These are phyloP conservation scores for Leccinellum albellum DNA, from an alignment of 768 basidiomycete genomes.

Conservation along the genomic window DNA sequence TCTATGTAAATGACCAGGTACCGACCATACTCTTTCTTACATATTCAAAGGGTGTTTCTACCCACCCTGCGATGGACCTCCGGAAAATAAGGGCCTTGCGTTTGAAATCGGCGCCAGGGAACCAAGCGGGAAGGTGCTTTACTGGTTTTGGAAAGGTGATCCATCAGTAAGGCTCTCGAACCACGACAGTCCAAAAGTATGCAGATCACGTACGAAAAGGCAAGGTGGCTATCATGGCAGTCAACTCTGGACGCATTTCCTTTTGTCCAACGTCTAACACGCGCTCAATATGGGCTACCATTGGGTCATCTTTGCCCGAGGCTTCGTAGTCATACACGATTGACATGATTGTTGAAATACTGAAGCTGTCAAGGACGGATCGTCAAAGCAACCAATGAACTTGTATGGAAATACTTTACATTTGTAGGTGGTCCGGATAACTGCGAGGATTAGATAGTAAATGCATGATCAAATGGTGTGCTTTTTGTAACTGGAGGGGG, in stretches of 20 bases:
- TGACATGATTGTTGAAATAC: conserved; percentile 22
- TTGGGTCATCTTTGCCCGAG: conserved; percentile 15
- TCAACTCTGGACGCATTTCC: conserved; percentile 17
- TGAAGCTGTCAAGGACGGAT: conserved; percentile 7
- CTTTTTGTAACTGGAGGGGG: conserved; percentile 33
- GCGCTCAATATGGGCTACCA: conserved; percentile 14
- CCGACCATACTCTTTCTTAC: conserved; percentile 22
- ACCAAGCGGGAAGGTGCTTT: conserved; percentile 18
- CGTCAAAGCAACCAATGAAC: neutral
- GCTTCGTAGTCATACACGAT: conserved; percentile 24
- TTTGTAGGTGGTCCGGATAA: conserved; percentile 19
- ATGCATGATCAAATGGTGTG: conserved; percentile 29
- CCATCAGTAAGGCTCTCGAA: neutral
- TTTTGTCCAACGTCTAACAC: conserved; percentile 4
- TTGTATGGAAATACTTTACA: conserved; percentile 3
- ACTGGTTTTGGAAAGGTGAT: conserved; percentile 5
- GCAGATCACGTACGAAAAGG: conserved; percentile 15
- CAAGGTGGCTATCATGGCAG: conserved; percentile 10
- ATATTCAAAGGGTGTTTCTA: conserved; percentile 22
- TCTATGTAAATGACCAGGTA: neutral
- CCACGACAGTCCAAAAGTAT: neutral
- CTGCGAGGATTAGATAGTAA: conserved; percentile 22
- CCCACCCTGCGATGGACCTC: conserved; percentile 4
- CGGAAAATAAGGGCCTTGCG: conserved; percentile 9
- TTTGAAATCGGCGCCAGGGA: conserved; percentile 21